phyloP scores from a whole-genome alignment of 768 basidiomycete genomes.

The Guyanaporus albipodus region DNA sequence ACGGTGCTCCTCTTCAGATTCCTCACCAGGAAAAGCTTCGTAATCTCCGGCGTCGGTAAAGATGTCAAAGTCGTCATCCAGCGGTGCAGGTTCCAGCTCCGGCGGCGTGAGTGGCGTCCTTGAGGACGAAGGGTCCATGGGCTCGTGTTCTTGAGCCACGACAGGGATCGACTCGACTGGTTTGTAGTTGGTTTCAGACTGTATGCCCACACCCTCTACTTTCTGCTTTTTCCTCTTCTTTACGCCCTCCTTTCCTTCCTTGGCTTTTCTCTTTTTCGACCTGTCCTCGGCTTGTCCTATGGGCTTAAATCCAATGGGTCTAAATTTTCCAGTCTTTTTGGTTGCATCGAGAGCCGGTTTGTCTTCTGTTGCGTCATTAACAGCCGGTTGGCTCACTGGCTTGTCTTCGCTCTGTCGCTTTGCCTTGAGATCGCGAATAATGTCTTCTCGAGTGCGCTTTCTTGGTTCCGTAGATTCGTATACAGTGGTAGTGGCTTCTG shows the following conservation, averaged over 20 bases:
- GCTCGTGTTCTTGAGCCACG: neutral
- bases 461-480: slow-evolving; percentile 33
- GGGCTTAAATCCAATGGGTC: slow-evolving; percentile 62
- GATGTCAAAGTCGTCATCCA: slow-evolving; percentile 73
- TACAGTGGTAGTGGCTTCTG: slow-evolving; percentile 39
- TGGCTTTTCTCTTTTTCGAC: slow-evolving; percentile 41
- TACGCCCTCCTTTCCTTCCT: slow-evolving; percentile 37
- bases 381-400: slow-evolving; percentile 7
- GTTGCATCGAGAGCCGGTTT: slow-evolving; percentile 33
- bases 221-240: slow-evolving; percentile 65
- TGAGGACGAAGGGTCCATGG: slow-evolving; percentile 3
- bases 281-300: slow-evolving; percentile 45
- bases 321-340: slow-evolving; percentile 44
- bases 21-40: slow-evolving; percentile 60
- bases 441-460: slow-evolving; percentile 77
- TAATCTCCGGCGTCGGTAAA: slow-evolving; percentile 87
- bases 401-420: slow-evolving; percentile 39
- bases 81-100: slow-evolving; percentile 21
- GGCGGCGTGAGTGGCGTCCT: slow-evolving; percentile 6
- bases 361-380: slow-evolving; percentile 13
- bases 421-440: slow-evolving; percentile 68
- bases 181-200: slow-evolving; percentile 2
- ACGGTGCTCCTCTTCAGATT: slow-evolving; percentile 38
- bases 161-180: neutral
- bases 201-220: slow-evolving; percentile 30